Evolutionary conservation across 176 grass and related monocot genomes (phyloP).

Genomic region (Zoysia pacifica): DNA sequence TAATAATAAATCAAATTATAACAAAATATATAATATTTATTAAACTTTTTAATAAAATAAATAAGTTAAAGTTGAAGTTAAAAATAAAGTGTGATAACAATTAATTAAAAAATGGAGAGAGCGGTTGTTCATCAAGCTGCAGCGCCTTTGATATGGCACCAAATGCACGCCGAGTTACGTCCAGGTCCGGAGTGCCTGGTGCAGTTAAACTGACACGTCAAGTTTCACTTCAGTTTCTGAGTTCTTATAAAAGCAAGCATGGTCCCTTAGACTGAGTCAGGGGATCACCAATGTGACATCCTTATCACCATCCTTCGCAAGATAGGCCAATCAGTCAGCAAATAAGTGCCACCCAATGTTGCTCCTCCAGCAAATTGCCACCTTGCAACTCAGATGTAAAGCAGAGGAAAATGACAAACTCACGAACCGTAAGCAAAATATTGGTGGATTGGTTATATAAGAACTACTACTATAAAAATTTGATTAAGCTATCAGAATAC

Average conservation of each 20-base stretch:
- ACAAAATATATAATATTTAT: no score
- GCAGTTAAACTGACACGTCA: conserved; percentile 70
- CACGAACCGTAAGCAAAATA: background rate
- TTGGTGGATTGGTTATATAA: background rate
- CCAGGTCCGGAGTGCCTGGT: conserved; percentile 76
- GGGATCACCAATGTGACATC: conserved; percentile 87
- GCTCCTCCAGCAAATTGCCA: background rate
- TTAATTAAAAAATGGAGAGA: no score
- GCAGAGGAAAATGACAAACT: background rate
- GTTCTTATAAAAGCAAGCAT: conserved; percentile 63
- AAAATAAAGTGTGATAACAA: no score
- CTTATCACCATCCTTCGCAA: conserved; percentile 59
- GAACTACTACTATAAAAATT: background rate
- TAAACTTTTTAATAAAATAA: no score
- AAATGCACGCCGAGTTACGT: conserved; percentile 67
- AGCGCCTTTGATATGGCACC: conserved; percentile 78
- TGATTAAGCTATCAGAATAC: background rate
- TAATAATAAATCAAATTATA: no score
- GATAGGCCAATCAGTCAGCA: conserved; percentile 27
- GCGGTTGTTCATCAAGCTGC: conserved; percentile 59
- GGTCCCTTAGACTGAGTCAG: conserved; percentile 75
- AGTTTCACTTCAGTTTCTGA: conserved; percentile 59
- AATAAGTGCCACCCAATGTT: background rate
- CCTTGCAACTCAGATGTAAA: background rate
- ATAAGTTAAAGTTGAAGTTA: no score